phyloP scores from a whole-genome alignment of 257 asterid genomes.

The Scutellaria baicalensis region DNA sequence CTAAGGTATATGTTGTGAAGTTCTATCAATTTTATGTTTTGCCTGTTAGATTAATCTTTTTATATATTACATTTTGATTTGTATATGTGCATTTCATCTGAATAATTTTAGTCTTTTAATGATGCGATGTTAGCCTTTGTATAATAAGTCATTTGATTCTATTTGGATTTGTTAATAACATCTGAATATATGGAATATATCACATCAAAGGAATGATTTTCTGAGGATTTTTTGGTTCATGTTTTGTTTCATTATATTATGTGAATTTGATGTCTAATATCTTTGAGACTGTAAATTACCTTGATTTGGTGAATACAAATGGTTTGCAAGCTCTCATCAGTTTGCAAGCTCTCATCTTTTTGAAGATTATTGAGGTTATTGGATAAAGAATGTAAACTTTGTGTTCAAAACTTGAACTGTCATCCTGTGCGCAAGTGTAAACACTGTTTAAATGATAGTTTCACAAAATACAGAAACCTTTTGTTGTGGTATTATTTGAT shows the following conservation, averaged over 20 bases:
- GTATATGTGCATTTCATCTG: neutral
- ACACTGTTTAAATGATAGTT: neutral
- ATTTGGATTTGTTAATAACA: neutral
- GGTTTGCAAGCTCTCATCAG: no score
- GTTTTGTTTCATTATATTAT: neutral
- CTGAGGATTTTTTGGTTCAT: neutral
- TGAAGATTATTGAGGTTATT: no score
- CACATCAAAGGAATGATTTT: neutral
- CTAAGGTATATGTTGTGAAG: slow-evolving; percentile 24
- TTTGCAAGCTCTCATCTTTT: no score
- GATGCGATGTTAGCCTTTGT: no score
- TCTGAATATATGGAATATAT: neutral
- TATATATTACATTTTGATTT: neutral
- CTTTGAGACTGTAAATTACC: no score
- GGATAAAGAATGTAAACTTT: no score
- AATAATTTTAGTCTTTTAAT: neutral
- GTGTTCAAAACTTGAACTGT: no score
- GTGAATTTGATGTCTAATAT: no score
- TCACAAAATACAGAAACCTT: neutral
- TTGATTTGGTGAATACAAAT: no score
- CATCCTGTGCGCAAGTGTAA: no score
- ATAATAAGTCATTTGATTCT: no score
- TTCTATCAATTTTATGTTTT: neutral
- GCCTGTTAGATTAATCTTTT: neutral
- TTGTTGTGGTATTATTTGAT: neutral